phyloP scores from a whole-genome alignment of 1,284 basidiomycete species.

The Cryptococcus maquisensis region DNA sequence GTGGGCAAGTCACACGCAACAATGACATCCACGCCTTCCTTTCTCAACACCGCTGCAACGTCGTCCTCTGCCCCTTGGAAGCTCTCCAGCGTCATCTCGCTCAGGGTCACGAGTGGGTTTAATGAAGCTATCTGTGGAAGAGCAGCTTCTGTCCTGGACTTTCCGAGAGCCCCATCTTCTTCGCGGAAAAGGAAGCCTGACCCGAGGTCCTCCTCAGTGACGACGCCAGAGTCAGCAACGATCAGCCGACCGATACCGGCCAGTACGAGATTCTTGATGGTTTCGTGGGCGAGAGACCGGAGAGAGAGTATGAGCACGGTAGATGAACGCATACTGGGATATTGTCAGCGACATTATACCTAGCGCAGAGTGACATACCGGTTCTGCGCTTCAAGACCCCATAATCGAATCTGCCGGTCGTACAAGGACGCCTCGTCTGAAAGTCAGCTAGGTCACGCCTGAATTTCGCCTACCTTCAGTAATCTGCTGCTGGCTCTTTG shows the following conservation, averaged over 20 bases:
- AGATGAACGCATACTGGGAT: conserved; percentile 80
- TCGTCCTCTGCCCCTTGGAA: conserved; percentile 52
- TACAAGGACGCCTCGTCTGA: conserved; percentile 81
- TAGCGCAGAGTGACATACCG: conserved; percentile 54
- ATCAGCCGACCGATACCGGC: conserved; percentile 57
- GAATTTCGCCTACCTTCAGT: conserved; percentile 32
- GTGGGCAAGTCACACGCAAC: conserved; percentile 73
- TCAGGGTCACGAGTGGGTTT: conserved; percentile 85
- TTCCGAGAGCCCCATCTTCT: conserved; percentile 71
- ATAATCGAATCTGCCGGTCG: conserved; percentile 94
- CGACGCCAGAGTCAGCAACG: conserved; percentile 53
- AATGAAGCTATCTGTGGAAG: conserved; percentile 77
- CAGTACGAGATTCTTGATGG: conserved; percentile 80
- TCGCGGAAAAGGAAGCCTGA: conserved; percentile 92
- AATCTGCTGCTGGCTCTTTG: conserved; percentile 23
- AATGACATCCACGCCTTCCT: conserved; percentile 65
- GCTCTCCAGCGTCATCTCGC: conserved; percentile 54
- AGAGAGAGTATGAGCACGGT: conserved; percentile 81
- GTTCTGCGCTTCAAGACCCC: conserved; percentile 97
- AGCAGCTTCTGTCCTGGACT: conserved; percentile 79
- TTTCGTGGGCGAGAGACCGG: conserved; percentile 85
- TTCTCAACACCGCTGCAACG: conserved; percentile 59
- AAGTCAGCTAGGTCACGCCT: background rate
- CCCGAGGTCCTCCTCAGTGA: conserved; percentile 70
- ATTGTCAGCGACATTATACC: background rate